A percentile compares a stretch with the other conserved stretches of the same genome.
These are phyloP conservation scores for Penicillium crystallinum DNA, from an alignment of 495 filamentous ascomycete species.

Conservation along the genomic window DNA sequence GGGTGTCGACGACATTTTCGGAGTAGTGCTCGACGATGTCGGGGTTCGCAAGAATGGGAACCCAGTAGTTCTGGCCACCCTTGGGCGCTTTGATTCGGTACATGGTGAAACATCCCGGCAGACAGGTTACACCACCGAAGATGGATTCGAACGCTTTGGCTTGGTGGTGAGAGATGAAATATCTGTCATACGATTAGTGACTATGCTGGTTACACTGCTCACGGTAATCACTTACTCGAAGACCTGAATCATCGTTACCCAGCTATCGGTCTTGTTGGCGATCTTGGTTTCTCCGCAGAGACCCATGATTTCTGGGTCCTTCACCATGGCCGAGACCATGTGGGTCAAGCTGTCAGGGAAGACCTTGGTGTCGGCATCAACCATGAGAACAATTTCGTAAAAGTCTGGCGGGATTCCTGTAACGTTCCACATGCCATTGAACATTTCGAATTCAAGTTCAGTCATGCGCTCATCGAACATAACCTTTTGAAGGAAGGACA, in stretches of 20 bases:
- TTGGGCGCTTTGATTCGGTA: constrained; percentile 99
- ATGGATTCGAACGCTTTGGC: constrained; percentile 97
- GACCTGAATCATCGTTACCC: constrained; percentile 99
- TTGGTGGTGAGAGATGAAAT: constrained; percentile 97
- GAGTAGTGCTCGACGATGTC: constrained; percentile 99
- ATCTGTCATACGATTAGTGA: constrained; percentile 34
- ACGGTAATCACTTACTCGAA: constrained; percentile 60
- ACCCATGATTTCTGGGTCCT: constrained; percentile 98
- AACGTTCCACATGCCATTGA: constrained; percentile 97
- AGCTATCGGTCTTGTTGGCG: constrained; percentile 90
- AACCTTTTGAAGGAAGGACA: constrained; percentile 99
- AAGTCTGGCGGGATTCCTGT: constrained; percentile 97
- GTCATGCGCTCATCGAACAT: constrained; percentile 99
- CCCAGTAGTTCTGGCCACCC: constrained; percentile 98
- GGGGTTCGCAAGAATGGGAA: constrained; percentile 96
- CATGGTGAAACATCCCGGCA: constrained; percentile 99
- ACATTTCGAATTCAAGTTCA: constrained; percentile 99
- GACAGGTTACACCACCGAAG: constrained; percentile 98
- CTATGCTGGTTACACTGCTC: background rate
- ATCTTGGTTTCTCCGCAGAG: constrained; percentile 99
- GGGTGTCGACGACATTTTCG: constrained; percentile 97
- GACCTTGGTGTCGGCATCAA: constrained; percentile 98
- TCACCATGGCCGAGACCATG: constrained; percentile 99
- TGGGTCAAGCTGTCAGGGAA: constrained; percentile 98
- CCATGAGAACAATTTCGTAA: constrained; percentile 96